These are phyloP conservation scores for Lenzites betulinus DNA, from an alignment of 768 basidiomycete genomes.

Conservation along the genomic window DNA sequence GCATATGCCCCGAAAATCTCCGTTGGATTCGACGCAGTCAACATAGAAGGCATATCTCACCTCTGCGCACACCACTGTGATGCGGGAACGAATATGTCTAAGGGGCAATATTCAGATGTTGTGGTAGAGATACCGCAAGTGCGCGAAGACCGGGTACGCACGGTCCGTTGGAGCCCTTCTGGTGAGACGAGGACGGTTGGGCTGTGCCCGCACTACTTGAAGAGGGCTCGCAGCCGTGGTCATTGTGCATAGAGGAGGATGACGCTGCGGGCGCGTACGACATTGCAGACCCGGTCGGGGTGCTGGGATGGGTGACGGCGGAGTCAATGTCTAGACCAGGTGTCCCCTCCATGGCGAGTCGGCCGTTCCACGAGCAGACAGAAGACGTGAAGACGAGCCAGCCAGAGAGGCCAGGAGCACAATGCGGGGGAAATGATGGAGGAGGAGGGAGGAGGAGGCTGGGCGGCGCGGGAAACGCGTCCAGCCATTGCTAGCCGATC, in stretches of 20 bases:
- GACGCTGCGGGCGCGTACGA: constrained; percentile 11
- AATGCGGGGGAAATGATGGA: too few relatives aligned
- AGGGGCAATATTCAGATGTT: constrained; percentile 11
- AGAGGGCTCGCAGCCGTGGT: constrained; percentile 6
- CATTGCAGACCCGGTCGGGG: constrained; percentile 9
- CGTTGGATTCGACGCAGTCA: neutral
- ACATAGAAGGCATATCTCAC: constrained; percentile 37
- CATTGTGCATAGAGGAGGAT: constrained; percentile 17
- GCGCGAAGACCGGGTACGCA: constrained; percentile 24
- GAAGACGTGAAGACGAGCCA: too few relatives aligned
- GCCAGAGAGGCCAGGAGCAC: neutral
- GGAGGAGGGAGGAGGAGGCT: neutral
- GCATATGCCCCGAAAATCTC: neutral
- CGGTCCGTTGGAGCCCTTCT: constrained; percentile 35
- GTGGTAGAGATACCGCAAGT: constrained; percentile 6
- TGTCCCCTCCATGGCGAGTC: constrained; percentile 13
- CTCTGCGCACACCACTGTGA: constrained; percentile 84
- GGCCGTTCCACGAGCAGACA: too few relatives aligned
- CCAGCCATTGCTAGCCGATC: constrained; percentile 18
- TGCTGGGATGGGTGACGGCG: constrained; percentile 10
- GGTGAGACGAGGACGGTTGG: neutral
- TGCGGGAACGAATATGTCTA: constrained; percentile 73
- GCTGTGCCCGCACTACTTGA: neutral
- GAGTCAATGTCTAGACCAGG: constrained; percentile 14
- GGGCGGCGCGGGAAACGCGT: constrained; percentile 14